A percentile compares a stretch with the other conserved stretches of the same genome.
Conservation (phyloP, 1,284 basidiomycete species). For the Cutaneotrichosporon arboriforme region DNA sequence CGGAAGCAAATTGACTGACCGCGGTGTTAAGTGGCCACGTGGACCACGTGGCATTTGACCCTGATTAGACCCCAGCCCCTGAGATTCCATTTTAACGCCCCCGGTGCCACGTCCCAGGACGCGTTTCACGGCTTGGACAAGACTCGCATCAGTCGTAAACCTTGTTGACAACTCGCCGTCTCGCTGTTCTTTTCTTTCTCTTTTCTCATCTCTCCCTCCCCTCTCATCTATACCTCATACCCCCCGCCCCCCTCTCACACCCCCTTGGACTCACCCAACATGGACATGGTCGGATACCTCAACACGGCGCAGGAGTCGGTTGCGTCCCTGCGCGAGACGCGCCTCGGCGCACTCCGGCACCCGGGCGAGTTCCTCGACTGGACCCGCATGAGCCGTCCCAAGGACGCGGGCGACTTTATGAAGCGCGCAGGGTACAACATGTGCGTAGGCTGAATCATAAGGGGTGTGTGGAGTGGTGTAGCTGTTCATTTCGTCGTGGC, state of each 20-base stretch:
- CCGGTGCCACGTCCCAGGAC: background rate
- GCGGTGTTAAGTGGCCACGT: background rate
- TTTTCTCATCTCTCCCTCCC: background rate
- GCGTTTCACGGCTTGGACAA: no score
- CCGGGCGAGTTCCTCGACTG: slow-evolving; percentile 76
- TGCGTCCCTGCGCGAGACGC: slow-evolving; percentile 75
- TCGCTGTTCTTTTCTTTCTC: background rate
- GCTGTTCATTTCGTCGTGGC: no score
- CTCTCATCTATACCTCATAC: background rate
- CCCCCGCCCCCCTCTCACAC: background rate
- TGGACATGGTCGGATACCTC: slow-evolving; percentile 39
- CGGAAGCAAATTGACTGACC: background rate
- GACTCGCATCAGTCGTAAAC: no score
- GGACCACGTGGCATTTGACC: background rate
- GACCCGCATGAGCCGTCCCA: slow-evolving; percentile 69
- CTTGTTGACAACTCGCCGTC: background rate
- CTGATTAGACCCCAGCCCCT: no score
- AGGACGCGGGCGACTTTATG: slow-evolving; percentile 57
- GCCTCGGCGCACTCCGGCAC: slow-evolving; percentile 72
- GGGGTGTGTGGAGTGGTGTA: background rate
- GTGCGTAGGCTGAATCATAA: slow-evolving; percentile 18
- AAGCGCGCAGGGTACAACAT: slow-evolving; percentile 39
- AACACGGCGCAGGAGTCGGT: slow-evolving; percentile 63
- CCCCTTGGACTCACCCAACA: no score
- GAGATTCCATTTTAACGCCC: no score